phyloP scores from a whole-genome alignment of 2,329 filamentous ascomycete genomes.

The Teratosphaeria nubilosa region DNA sequence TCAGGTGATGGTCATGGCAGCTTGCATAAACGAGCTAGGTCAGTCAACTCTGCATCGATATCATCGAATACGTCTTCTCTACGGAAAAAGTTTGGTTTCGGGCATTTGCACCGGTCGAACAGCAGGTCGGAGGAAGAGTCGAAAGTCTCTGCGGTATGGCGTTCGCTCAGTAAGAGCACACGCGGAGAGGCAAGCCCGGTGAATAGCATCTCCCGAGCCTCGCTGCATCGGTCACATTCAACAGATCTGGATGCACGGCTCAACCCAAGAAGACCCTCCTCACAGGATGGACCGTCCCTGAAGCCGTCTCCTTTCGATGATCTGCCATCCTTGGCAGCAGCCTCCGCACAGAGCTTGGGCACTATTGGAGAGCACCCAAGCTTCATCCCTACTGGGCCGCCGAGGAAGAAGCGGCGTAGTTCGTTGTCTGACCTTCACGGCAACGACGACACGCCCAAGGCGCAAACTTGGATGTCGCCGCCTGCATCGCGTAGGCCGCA shows the following conservation, averaged over 20 bases:
- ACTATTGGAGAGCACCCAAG: conserved; percentile 41
- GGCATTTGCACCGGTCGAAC: conserved; percentile 61
- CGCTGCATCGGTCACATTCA: conserved; percentile 62
- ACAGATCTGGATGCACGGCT: conserved; percentile 55
- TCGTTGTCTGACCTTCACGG: conserved; percentile 77
- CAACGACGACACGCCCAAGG: conserved; percentile 43
- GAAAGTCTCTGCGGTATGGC: conserved; percentile 67
- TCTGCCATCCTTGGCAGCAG: conserved; percentile 1
- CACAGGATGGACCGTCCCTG: conserved; percentile 38
- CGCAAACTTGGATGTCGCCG: conserved; percentile 8
- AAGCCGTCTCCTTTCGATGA: conserved; percentile 7
- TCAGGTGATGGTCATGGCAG: conserved; percentile 1
- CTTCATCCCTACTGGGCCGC: conserved; percentile 34
- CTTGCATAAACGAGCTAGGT: conserved; percentile 42
- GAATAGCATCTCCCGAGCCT: conserved; percentile 56
- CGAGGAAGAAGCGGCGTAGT: conserved; percentile 75
- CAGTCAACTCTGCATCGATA: conserved; percentile 61
- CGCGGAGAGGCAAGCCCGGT: conserved; percentile 50
- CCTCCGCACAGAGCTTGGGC: conserved; percentile 25
- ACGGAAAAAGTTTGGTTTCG: conserved; percentile 72
- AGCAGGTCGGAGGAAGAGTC: conserved; percentile 63
- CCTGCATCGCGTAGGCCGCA: conserved; percentile 15
- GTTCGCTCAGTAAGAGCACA: conserved; percentile 74
- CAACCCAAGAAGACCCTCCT: conserved; percentile 41
- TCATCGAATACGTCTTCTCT: conserved; percentile 81